A percentile compares a stretch with the other conserved stretches of the same genome.
phyloP scores from a whole-genome alignment of 306 rosid genomes.

The Rubus parviflorus region DNA sequence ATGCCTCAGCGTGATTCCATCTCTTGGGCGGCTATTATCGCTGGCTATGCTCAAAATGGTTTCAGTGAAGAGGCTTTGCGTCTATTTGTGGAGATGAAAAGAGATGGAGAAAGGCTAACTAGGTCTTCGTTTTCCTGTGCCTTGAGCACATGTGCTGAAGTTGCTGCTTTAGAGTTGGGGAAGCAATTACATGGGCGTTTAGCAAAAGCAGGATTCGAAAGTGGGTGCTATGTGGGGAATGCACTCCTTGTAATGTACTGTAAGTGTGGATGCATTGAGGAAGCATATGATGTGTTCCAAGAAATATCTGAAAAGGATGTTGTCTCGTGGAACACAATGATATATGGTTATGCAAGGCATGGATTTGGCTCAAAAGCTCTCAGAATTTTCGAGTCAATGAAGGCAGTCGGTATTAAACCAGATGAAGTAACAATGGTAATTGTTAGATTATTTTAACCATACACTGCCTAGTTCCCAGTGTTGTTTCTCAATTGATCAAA shows the following conservation, averaged over 20 bases:
- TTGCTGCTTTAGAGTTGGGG: conserved; percentile 82
- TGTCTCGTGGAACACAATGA: conserved; percentile 80
- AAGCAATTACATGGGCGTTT: conserved; percentile 72
- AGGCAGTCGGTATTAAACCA: conserved; percentile 52
- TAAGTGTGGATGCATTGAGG: conserved; percentile 75
- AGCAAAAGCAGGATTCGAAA: conserved; percentile 66
- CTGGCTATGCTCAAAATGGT: conserved; percentile 79
- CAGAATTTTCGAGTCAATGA: conserved; percentile 62
- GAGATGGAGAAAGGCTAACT: conserved; percentile 59
- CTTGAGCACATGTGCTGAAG: conserved; percentile 80
- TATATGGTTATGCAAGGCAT: conserved; percentile 82
- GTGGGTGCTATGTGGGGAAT: conserved; percentile 75
- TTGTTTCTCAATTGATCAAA: not conserved
- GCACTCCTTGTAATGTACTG: conserved; percentile 87
- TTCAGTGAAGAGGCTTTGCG: conserved; percentile 71
- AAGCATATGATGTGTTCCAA: conserved; percentile 64
- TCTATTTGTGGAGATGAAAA: conserved; percentile 64
- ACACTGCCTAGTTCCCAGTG: not conserved
- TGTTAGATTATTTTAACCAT: not conserved
- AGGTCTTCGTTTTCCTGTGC: conserved; percentile 67
- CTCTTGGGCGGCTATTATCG: conserved; percentile 84
- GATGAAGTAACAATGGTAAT: conserved; percentile 75
- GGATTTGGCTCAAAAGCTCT: conserved; percentile 78
- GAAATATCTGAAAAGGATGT: conserved; percentile 72
- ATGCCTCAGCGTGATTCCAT: conserved; percentile 76